Evolutionary conservation across 208 protist genomes (phyloP).

Genomic region (Lotmaria passim): DNA sequence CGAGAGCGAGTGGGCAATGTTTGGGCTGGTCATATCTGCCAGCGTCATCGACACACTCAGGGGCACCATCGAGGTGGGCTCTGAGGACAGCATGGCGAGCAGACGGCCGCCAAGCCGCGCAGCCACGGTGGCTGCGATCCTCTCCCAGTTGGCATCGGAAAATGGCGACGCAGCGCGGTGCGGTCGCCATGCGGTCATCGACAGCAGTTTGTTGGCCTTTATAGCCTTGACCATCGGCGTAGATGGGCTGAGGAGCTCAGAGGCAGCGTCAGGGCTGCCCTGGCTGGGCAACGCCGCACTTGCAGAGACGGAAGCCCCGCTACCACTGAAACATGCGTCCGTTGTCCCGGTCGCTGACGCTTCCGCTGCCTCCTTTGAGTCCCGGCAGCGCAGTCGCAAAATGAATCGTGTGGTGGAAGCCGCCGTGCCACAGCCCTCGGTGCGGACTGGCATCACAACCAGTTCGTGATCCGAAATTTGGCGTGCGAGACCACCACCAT

Average conservation of each 20-base stretch:
- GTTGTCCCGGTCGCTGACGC: too few species aligned
- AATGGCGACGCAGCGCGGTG: conserved; percentile 17
- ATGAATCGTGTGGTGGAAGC: conserved; percentile 32
- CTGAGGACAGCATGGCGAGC: conserved; percentile 46
- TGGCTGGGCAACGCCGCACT: too few species aligned
- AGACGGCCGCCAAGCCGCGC: conserved; percentile 49
- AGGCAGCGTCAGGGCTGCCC: too few species aligned
- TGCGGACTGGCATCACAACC: conserved; percentile 69
- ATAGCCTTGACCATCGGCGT: not conserved
- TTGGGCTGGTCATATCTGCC: conserved; percentile 57
- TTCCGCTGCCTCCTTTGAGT: conserved; percentile 11
- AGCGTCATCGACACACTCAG: conserved; percentile 72
- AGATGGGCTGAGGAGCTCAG: not conserved
- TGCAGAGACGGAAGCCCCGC: too few species aligned
- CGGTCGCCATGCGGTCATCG: not conserved
- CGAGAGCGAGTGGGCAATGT: conserved; percentile 54
- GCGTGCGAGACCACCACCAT: not conserved
- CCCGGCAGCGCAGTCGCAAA: conserved; percentile 56
- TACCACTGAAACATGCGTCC: too few species aligned
- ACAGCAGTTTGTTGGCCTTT: not conserved
- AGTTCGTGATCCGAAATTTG: conserved; percentile 55
- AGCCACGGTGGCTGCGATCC: conserved; percentile 48
- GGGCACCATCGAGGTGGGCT: conserved; percentile 58
- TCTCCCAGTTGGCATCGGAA: conserved; percentile 38
- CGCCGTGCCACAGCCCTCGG: not conserved